Conservation (phyloP, 805 yeast genomes). For the Tetrapisispora taiwanensis region DNA sequence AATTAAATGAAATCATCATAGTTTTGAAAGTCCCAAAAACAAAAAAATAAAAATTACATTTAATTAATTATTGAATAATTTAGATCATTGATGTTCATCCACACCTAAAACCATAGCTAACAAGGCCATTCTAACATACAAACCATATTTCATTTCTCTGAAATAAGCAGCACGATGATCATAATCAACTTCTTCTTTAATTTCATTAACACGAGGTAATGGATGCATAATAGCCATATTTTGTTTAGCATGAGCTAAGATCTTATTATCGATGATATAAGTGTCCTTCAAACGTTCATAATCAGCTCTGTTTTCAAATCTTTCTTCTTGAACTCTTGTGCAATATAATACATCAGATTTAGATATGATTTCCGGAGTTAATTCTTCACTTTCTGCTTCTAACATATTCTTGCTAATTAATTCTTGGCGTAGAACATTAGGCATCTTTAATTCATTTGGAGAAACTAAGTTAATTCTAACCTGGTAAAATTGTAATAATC, state of each 20-base stretch:
- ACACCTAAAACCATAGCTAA: constrained; percentile 97
- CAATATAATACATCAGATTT: constrained; percentile 93
- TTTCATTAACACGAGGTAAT: constrained; percentile 92
- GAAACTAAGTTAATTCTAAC: constrained; percentile 87
- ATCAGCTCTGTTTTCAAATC: constrained; percentile 67
- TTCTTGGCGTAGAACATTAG: constrained; percentile 59
- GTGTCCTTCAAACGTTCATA: constrained; percentile 85
- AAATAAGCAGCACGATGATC: constrained; percentile 99
- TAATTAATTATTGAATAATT: neutral
- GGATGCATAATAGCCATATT: constrained; percentile 99
- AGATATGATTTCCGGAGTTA: constrained; percentile 78
- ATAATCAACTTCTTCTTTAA: constrained; percentile 95
- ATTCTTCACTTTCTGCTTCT: constrained; percentile 59
- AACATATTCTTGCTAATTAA: constrained; percentile 59
- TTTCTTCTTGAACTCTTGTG: constrained; percentile 96
- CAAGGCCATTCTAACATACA: constrained; percentile 97
- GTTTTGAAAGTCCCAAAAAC: constrained; percentile 5
- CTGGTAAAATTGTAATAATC: constrained; percentile 82
- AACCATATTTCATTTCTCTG: constrained; percentile 98
- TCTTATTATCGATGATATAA: constrained; percentile 85
- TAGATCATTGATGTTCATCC: constrained; percentile 43
- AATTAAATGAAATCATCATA: neutral
- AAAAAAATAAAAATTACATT: neutral
- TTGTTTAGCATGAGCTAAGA: constrained; percentile 85
- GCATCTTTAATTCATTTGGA: constrained; percentile 81